These are phyloP conservation scores for Benincasa hispida DNA, from an alignment of 306 rosid genomes.

Conservation along the genomic window DNA sequence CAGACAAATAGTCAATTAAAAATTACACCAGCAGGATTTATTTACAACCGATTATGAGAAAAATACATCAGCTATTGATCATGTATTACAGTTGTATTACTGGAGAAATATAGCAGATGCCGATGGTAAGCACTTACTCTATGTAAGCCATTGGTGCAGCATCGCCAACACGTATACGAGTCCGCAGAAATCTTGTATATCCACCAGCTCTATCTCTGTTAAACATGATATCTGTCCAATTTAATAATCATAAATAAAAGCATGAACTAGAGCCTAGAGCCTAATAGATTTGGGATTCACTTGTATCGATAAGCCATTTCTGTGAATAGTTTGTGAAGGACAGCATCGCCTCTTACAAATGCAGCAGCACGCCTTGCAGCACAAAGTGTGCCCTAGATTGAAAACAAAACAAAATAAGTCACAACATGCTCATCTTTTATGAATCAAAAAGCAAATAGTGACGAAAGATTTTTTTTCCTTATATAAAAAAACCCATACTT, in stretches of 20 bases:
- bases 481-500: not conserved
- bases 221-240: slow-evolving; percentile 13
- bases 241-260: not conserved
- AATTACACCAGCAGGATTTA: not conserved
- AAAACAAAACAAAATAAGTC: not conserved
- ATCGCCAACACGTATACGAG: slow-evolving; percentile 90
- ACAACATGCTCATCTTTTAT: not conserved
- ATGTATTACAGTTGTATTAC: not conserved
- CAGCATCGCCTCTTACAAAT: slow-evolving; percentile 88
- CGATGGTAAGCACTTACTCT: slow-evolving; percentile 38
- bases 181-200: slow-evolving; percentile 82
- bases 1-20: not conserved
- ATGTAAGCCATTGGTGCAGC: slow-evolving; percentile 98
- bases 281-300: slow-evolving; percentile 23
- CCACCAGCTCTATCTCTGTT: slow-evolving; percentile 89
- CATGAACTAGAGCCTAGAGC: not conserved
- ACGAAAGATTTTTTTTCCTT: not conserved
- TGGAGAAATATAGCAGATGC: not conserved
- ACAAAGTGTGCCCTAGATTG: slow-evolving; percentile 51
- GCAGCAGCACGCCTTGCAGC: slow-evolving; percentile 79
- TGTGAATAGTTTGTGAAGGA: slow-evolving; percentile 79
- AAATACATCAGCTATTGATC: not conserved
- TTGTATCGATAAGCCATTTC: slow-evolving; percentile 88
- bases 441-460: not conserved
- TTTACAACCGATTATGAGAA: not conserved